Conservation (phyloP, 208 protist species). For the Crithidia expoeki region DNA sequence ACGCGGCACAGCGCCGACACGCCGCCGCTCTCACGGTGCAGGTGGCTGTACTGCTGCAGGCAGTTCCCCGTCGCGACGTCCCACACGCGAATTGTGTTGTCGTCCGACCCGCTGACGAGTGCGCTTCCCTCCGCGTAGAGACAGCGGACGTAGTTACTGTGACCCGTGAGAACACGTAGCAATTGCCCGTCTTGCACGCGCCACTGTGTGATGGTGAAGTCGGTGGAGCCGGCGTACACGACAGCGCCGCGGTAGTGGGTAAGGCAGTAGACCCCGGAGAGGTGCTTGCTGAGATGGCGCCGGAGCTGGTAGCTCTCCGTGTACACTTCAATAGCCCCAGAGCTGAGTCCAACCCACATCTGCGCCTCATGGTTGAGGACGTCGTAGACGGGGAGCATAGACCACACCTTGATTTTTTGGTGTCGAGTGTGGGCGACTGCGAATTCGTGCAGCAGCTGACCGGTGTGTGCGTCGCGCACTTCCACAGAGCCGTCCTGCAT, state of each 20-base stretch:
- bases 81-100: constrained; percentile 85
- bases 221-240: constrained; percentile 79
- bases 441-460: constrained; percentile 64
- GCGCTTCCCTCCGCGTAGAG: constrained; percentile 79
- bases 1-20: constrained; percentile 83
- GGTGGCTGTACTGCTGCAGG: constrained; percentile 48
- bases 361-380: constrained; percentile 34
- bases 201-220: constrained; percentile 89
- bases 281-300: constrained; percentile 71
- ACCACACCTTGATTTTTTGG: constrained; percentile 48
- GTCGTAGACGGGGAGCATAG: constrained; percentile 40
- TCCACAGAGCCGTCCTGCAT: constrained; percentile 74
- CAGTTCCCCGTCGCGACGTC: constrained; percentile 49
- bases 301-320: constrained; percentile 45
- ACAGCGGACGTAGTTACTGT: constrained; percentile 86
- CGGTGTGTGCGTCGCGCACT: constrained; percentile 65
- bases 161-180: constrained; percentile 72
- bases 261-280: constrained; percentile 83
- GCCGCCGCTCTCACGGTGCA: constrained; percentile 64
- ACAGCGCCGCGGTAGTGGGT: constrained; percentile 45
- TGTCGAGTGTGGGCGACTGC: constrained; percentile 26
- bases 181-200: constrained; percentile 52
- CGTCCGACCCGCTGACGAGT: constrained; percentile 82
- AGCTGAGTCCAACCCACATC: constrained; percentile 86
- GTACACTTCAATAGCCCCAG: constrained; percentile 84